Evolutionary conservation across 2,329 filamentous ascomycete species (phyloP).

Genomic region (Exophiala bonariae): DNA sequence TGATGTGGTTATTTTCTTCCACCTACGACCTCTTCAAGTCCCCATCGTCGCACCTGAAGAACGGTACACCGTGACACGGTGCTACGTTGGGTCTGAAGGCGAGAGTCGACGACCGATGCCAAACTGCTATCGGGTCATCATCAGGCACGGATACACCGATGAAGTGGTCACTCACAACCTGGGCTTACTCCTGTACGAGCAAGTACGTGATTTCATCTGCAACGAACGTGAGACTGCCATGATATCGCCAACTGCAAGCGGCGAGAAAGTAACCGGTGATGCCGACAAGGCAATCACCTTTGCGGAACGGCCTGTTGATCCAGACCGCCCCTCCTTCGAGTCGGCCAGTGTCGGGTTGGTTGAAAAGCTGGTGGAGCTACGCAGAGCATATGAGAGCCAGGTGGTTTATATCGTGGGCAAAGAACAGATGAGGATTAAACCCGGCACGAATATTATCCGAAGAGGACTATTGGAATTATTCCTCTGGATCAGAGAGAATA

Average conservation of each 20-base stretch:
- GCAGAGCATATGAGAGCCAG: conserved; percentile 46
- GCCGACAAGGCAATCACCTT: not conserved
- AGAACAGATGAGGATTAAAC: conserved; percentile 39
- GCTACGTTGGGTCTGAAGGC: too few relatives aligned
- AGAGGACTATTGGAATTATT: conserved; percentile 34
- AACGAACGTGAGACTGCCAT: conserved; percentile 13
- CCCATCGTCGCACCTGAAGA: conserved; percentile 56
- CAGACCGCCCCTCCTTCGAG: not conserved
- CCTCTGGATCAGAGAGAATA: conserved; percentile 40
- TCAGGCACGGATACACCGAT: conserved; percentile 73
- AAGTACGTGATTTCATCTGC: conserved; percentile 54
- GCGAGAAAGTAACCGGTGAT: not conserved
- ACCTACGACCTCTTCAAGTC: conserved; percentile 63
- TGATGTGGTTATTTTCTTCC: conserved; percentile 72
- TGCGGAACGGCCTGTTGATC: not conserved
- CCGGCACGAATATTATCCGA: conserved; percentile 31
- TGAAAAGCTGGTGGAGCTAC: conserved; percentile 34
- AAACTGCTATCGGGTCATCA: conserved; percentile 67
- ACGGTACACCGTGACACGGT: conserved; percentile 45
- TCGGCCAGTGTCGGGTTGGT: conserved; percentile 37
- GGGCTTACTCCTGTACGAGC: conserved; percentile 59
- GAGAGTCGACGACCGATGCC: conserved; percentile 46
- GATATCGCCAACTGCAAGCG: conserved; percentile 4
- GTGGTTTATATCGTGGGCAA: conserved; percentile 52
- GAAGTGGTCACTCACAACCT: conserved; percentile 67